A percentile compares a stretch with the other conserved stretches of the same genome.
phyloP scores from a whole-genome alignment of 176 grass and related monocot species.

The Calamus simplicifolius region DNA sequence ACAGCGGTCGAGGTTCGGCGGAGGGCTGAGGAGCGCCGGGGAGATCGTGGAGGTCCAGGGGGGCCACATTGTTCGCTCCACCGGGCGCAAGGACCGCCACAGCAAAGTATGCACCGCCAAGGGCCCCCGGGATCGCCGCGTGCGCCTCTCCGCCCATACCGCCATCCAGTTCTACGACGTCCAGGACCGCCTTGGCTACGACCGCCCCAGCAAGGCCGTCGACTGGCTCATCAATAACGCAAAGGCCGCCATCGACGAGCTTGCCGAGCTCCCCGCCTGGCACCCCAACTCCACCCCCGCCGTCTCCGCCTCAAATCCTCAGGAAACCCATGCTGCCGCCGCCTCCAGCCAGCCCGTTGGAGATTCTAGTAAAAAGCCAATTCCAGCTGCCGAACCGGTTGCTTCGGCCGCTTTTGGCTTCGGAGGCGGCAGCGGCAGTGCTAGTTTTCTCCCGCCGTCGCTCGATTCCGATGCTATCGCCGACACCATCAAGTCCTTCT shows the following conservation, averaged over 20 bases:
- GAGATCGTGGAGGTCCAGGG: constrained; percentile 93
- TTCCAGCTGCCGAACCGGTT: neutral
- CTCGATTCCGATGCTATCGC: constrained; percentile 87
- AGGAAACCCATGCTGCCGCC: too few species aligned
- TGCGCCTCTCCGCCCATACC: constrained; percentile 80
- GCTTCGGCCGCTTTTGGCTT: constrained; percentile 4
- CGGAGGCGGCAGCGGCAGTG: constrained; percentile 11
- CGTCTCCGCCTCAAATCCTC: neutral
- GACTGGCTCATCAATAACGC: constrained; percentile 99
- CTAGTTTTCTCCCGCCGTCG: constrained; percentile 65
- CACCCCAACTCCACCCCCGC: constrained; percentile 30
- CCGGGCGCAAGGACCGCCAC: constrained; percentile 89
- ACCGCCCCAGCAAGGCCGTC: constrained; percentile 95
- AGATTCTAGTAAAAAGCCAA: neutral
- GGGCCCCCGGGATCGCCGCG: constrained; percentile 73
- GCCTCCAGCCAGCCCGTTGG: neutral
- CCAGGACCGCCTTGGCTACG: constrained; percentile 90
- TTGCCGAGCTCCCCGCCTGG: constrained; percentile 73
- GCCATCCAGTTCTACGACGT: constrained; percentile 99
- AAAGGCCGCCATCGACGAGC: constrained; percentile 78
- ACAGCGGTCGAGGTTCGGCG: constrained; percentile 28
- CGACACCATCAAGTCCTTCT: constrained; percentile 98
- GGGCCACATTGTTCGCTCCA: constrained; percentile 90
- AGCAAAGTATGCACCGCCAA: constrained; percentile 95
- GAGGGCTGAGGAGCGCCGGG: constrained; percentile 35